phyloP scores from a whole-genome alignment of 2,329 filamentous ascomycete genomes.

The Nemania sp. region DNA sequence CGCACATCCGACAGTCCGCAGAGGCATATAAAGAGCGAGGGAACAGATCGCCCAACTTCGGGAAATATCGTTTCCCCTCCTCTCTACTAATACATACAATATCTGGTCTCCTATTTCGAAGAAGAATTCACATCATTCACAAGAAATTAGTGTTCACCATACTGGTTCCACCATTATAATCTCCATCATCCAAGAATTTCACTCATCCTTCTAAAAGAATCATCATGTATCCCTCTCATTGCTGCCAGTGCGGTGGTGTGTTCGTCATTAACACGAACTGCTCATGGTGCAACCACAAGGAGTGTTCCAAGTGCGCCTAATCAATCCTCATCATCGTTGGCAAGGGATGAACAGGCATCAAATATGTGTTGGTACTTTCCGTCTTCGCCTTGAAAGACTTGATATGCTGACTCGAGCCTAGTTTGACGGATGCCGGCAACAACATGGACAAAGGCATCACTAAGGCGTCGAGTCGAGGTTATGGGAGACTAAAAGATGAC shows the following conservation, averaged over 20 bases:
- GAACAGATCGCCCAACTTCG: conserved; percentile 12
- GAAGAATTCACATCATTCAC: conserved; percentile 2
- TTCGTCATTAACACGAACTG: conserved; percentile 50
- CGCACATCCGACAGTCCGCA: conserved; percentile 18
- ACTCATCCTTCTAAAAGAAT: conserved; percentile 6
- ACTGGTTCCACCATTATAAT: neutral
- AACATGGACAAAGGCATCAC: neutral
- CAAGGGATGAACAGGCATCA: neutral
- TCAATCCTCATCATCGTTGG: neutral
- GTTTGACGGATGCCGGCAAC: neutral
- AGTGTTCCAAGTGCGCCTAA: conserved; percentile 46
- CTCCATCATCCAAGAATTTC: conserved; percentile 1
- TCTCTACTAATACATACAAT: neutral
- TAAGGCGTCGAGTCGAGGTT: neutral
- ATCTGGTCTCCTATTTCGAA: neutral
- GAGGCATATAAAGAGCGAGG: conserved; percentile 35
- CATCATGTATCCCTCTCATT: conserved; percentile 48
- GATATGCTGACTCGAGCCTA: neutral
- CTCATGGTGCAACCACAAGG: conserved; percentile 50
- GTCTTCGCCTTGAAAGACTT: neutral
- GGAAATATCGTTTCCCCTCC: neutral
- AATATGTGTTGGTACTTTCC: conserved; percentile 4
- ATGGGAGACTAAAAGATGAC: conserved; percentile 1
- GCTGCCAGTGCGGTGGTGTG: conserved; percentile 50
- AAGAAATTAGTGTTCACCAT: conserved; percentile 1